Percentiles rank a stretch among this genome's conserved stretches.
Evolutionary conservation across 768 basidiomycete genomes (phyloP).

Genomic region (Chalciporus sphaerocephalus): DNA sequence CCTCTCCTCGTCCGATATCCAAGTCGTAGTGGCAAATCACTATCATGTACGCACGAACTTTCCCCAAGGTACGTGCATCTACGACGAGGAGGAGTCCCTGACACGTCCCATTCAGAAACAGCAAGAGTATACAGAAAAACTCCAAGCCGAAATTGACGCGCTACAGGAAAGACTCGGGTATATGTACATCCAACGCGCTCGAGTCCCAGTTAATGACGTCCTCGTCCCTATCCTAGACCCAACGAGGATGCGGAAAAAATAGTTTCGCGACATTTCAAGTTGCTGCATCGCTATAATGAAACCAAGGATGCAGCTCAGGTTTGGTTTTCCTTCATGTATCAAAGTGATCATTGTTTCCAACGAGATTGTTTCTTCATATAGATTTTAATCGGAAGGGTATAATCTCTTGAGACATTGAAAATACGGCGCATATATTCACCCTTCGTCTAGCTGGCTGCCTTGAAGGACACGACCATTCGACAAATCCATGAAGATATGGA

Average conservation of each 20-base stretch:
- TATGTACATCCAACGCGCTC: conserved; percentile 1
- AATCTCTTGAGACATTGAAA: conserved; percentile 10
- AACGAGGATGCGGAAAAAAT: conserved; percentile 52
- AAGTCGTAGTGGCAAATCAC: too few relatives aligned
- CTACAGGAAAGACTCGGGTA: conserved; percentile 49
- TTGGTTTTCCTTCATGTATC: neutral
- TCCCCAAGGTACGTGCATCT: conserved; percentile 23
- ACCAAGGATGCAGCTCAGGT: conserved; percentile 82
- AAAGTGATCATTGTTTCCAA: neutral
- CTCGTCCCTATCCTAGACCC: conserved; percentile 26
- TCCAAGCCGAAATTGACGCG: conserved; percentile 46
- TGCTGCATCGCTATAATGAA: conserved; percentile 75
- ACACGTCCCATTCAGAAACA: conserved; percentile 39
- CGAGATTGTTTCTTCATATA: conserved; percentile 24
- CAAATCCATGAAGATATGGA: conserved; percentile 73
- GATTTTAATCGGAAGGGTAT: conserved; percentile 77
- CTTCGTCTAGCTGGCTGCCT: conserved; percentile 57
- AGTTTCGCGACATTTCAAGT: conserved; percentile 62
- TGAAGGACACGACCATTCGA: conserved; percentile 64
- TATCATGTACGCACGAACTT: conserved; percentile 31
- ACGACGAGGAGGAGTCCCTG: neutral
- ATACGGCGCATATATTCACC: conserved; percentile 9
- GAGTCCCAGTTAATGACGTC: neutral
- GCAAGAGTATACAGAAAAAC: conserved; percentile 42
- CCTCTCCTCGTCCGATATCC: too few relatives aligned